phyloP scores from a whole-genome alignment of 2,329 filamentous ascomycete species.

The Madurella fahalii region DNA sequence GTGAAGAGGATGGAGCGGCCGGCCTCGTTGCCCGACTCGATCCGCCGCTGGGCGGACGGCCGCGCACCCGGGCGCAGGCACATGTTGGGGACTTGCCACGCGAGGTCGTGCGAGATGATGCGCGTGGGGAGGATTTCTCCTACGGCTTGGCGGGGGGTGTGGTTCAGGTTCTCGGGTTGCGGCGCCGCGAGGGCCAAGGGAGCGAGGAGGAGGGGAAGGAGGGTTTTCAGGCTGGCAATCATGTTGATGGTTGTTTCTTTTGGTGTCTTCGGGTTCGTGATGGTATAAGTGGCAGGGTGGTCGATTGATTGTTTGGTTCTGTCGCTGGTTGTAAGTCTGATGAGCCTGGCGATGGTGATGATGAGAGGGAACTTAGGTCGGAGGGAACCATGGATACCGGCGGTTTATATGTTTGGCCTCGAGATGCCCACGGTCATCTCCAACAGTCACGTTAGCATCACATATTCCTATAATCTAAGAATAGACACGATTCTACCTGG shows the following conservation, averaged over 20 bases:
- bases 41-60: background rate
- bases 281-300: background rate
- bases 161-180: background rate
- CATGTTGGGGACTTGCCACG: slow-evolving; percentile 3
- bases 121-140: slow-evolving; percentile 8
- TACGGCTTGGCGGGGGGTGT: background rate
- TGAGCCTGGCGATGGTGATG: background rate
- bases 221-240: background rate
- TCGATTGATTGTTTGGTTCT: too few relatives aligned
- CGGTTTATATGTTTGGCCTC: background rate
- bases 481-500: too few relatives aligned
- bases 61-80: slow-evolving; percentile 3
- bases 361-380: background rate
- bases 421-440: too few relatives aligned
- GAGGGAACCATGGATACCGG: background rate
- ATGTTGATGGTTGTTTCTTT: background rate
- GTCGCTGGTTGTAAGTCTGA: background rate
- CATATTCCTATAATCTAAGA: too few relatives aligned
- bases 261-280: background rate
- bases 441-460: too few relatives aligned
- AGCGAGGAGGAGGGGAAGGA: background rate
- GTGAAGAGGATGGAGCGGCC: slow-evolving; percentile 11
- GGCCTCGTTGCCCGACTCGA: background rate
- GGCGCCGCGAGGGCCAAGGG: background rate
- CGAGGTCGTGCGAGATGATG: slow-evolving; percentile 8